Conservation (phyloP, 2,329 filamentous ascomycete genomes). For the Ceratocystis cacaofunesta region DNA sequence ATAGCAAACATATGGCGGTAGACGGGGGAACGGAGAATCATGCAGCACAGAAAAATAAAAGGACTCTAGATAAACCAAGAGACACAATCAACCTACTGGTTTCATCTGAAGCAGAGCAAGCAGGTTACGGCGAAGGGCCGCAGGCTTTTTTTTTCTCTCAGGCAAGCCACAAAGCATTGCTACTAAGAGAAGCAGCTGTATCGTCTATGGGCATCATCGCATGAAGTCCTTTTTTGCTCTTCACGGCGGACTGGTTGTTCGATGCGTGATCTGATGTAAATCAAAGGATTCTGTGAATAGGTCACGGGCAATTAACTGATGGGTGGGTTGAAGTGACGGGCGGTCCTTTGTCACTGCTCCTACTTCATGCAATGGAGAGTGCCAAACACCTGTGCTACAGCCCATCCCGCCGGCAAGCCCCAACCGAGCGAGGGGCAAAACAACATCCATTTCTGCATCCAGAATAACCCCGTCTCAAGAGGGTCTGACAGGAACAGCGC, state of each 20-base stretch:
- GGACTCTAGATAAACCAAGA: background rate
- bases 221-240: too few species aligned
- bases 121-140: background rate
- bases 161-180: too few species aligned
- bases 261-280: too few species aligned
- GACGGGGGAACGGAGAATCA: background rate
- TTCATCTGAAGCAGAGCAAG: background rate
- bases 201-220: too few species aligned
- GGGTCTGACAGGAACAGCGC: background rate
- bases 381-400: background rate
- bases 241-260: too few species aligned
- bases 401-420: background rate
- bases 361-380: background rate
- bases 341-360: background rate
- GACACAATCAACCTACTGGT: background rate
- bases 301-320: background rate
- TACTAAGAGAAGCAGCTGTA: too few species aligned
- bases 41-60: background rate
- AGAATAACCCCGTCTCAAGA: background rate
- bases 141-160: too few species aligned
- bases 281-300: background rate
- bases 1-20: background rate
- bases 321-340: too few species aligned
- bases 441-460: background rate
- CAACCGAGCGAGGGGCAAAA: background rate